Base-by-base conservation (phyloP, 108 stramenopile species). In the Nannochloropsis oceanica region DNA sequence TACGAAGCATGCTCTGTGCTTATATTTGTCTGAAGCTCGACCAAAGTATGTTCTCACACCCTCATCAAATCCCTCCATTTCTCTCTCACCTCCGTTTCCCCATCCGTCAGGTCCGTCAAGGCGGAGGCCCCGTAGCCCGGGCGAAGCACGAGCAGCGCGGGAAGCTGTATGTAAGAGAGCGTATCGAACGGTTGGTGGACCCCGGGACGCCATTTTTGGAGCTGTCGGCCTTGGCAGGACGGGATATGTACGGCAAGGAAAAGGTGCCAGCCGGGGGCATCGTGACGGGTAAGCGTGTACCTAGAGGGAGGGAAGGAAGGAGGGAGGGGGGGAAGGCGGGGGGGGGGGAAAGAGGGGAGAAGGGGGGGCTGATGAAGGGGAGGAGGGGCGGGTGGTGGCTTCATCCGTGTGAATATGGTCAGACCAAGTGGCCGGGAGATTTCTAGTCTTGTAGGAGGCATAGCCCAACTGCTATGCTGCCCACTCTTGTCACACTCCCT, bases 181-280 rank as follows among this genome's bases (percentile, higher is more conserved):
- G 97, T 79, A 96, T 99, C 59, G 91, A 96, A 79, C 81, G 82
- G 18, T 88, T 99, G 26, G 91, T 96, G 34, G 98, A 99, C 88
- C 91, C 95, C 8, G 98, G 97, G 11, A 93, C 95, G 20, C 95
- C 97, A 11, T 94, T 98, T 82, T 89, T 99, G 80, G 98, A 99
- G 91, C 92, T 99, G 44, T 93, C 95, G 10, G 88, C 96, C 11
- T 91, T 99, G 79, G 98, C 96, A 8, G 97, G 96, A 20, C 90
- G 88, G 79, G 85, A 93, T 79, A 84, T 89, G 22, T 87, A 87
- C 86, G 73, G 83, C 83, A 34, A 83, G 42, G 83, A 83, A 25
- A 80, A 84, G 59, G 92, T 96, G 82, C 95, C 98, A 0, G 93
- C 93, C 42, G 98, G 95, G 44, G 96, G 98, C 27, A 92, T 97